These are phyloP conservation scores for Citrus inodora DNA, from an alignment of 345 rosid genomes.

Conservation along the genomic window DNA sequence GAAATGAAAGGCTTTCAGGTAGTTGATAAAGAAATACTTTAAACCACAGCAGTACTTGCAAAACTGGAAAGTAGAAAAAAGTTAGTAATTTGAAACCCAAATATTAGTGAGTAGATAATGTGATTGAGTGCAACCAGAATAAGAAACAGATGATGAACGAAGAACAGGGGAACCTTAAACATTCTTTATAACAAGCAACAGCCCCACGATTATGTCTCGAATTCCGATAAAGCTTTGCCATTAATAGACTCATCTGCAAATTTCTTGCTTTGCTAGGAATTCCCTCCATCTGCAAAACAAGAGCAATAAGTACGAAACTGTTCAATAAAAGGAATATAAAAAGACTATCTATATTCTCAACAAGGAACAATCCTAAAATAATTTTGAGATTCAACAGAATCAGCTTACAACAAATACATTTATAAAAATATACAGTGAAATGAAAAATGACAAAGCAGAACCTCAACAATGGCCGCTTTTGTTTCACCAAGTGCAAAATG, in stretches of 20 bases:
- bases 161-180: slow-evolving; percentile 61
- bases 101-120: neutral
- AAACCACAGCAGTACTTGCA: neutral
- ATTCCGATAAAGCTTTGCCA: slow-evolving; percentile 93
- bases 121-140: neutral
- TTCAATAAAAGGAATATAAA: neutral
- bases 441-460: slow-evolving; percentile 22
- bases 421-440: neutral
- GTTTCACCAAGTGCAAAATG: slow-evolving; percentile 66
- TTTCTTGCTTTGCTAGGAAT: slow-evolving; percentile 87
- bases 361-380: neutral
- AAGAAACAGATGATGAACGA: neutral
- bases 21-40: neutral
- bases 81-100: neutral
- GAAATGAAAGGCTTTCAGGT: neutral
- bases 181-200: slow-evolving; percentile 82
- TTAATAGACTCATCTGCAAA: slow-evolving; percentile 84
- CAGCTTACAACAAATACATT: neutral
- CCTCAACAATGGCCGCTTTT: slow-evolving; percentile 88
- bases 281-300: slow-evolving; percentile 73
- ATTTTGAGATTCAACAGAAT: neutral
- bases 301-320: neutral
- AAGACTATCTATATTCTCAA: neutral
- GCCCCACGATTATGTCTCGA: slow-evolving; percentile 85
- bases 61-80: neutral